Conservation (phyloP, 2,329 filamentous ascomycete genomes). For the Tympanopsis confertula region DNA sequence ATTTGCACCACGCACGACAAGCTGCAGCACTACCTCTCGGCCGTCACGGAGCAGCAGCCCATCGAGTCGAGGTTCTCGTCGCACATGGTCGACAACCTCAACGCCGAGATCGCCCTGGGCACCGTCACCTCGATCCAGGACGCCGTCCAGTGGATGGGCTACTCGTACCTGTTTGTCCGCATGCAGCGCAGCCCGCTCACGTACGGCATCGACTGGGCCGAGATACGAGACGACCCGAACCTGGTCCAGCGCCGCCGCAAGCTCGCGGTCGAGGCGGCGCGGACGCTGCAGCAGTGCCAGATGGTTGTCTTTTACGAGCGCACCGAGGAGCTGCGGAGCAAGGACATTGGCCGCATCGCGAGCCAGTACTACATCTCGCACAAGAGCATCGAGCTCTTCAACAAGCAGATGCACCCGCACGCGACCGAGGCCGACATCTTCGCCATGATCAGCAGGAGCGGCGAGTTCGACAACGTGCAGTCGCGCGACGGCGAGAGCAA, state of each 20-base stretch:
- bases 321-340: conserved; percentile 88
- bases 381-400: conserved; percentile 90
- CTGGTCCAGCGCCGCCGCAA: conserved; percentile 77
- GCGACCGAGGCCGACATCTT: conserved; percentile 85
- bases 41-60: conserved; percentile 88
- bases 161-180: conserved; percentile 91
- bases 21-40: conserved; percentile 77
- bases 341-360: conserved; percentile 90
- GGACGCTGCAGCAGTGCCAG: conserved; percentile 79
- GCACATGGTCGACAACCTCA: conserved; percentile 90
- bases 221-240: conserved; percentile 76
- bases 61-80: conserved; percentile 95
- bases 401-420: conserved; percentile 77
- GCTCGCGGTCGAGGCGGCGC: conserved; percentile 77
- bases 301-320: conserved; percentile 98
- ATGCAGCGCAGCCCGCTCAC: conserved; percentile 86
- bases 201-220: conserved; percentile 91
- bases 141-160: conserved; percentile 93
- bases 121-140: conserved; percentile 94
- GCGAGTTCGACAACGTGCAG: conserved; percentile 95
- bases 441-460: conserved; percentile 93
- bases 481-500: conserved; percentile 81
- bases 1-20: conserved; percentile 96
- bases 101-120: conserved; percentile 84
- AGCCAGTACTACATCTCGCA: conserved; percentile 96